These are phyloP conservation scores for Ciborinia camelliae DNA, from an alignment of 2,329 filamentous ascomycete genomes.

Conservation along the genomic window DNA sequence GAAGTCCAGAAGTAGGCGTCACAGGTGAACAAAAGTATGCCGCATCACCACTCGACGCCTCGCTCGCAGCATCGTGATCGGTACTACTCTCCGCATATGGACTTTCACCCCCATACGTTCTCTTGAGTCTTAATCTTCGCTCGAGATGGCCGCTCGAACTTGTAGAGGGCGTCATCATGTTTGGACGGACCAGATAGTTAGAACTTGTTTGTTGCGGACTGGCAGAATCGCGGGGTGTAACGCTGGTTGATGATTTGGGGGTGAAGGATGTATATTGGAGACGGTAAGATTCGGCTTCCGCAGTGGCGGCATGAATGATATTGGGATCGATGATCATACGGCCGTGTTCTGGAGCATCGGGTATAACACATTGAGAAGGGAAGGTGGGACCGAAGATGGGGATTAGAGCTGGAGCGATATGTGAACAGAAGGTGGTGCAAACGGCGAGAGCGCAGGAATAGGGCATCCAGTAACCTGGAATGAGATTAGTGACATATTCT, in stretches of 20 bases:
- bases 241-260: constrained; percentile 25
- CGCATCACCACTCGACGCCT: constrained; percentile 27
- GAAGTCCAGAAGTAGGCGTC: constrained; percentile 22
- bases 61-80: constrained; percentile 39
- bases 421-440: constrained; percentile 83
- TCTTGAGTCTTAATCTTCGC: constrained; percentile 36
- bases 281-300: constrained; percentile 47
- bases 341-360: constrained; percentile 60
- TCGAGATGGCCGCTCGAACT: constrained; percentile 23
- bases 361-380: constrained; percentile 64
- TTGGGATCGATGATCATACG: constrained; percentile 62
- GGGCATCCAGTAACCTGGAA: constrained; percentile 94
- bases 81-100: constrained; percentile 43
- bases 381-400: constrained; percentile 88
- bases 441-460: constrained; percentile 81
- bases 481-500: background rate
- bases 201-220: constrained; percentile 17
- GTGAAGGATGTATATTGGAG: constrained; percentile 29
- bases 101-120: constrained; percentile 39
- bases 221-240: constrained; percentile 2
- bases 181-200: background rate
- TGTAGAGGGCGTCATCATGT: constrained; percentile 23
- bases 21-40: constrained; percentile 32
- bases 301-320: constrained; percentile 52
- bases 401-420: constrained; percentile 79